phyloP scores from a whole-genome alignment of 129 eudicot genomes.

The Logfia minima region DNA sequence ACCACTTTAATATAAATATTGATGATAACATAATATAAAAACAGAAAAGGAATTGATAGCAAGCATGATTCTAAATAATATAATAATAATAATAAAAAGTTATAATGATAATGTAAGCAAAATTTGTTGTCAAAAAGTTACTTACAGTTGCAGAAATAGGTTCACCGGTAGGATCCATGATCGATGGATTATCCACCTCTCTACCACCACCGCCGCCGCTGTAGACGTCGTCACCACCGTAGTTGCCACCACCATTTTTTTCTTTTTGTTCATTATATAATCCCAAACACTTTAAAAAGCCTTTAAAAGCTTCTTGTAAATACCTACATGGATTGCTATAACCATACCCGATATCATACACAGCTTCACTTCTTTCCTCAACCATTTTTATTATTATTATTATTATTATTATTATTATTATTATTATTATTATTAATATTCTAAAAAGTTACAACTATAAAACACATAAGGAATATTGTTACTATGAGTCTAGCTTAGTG shows the following conservation, averaged over 20 bases:
- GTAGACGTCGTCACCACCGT: background rate
- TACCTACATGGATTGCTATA: slow-evolving; percentile 38
- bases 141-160: slow-evolving; percentile 24
- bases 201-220: background rate
- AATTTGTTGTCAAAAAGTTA: background rate
- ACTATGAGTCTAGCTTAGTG: background rate
- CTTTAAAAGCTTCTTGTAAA: slow-evolving; percentile 23
- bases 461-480: background rate
- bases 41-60: background rate
- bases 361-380: slow-evolving; percentile 28
- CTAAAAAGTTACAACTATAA: no score
- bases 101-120: background rate
- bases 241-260: background rate
- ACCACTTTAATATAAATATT: background rate
- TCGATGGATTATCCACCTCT: slow-evolving; percentile 24
- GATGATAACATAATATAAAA: background rate
- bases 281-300: slow-evolving; percentile 38
- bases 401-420: background rate
- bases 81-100: no score
- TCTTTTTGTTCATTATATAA: slow-evolving; percentile 19
- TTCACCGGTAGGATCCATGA: slow-evolving; percentile 28
- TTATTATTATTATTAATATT: background rate
- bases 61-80: no score
- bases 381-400: slow-evolving; percentile 9
- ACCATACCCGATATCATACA: slow-evolving; percentile 31